Evolutionary conservation across 2,329 filamentous ascomycete genomes (phyloP).

Genomic region (Thermothelomyces thermophilus): DNA sequence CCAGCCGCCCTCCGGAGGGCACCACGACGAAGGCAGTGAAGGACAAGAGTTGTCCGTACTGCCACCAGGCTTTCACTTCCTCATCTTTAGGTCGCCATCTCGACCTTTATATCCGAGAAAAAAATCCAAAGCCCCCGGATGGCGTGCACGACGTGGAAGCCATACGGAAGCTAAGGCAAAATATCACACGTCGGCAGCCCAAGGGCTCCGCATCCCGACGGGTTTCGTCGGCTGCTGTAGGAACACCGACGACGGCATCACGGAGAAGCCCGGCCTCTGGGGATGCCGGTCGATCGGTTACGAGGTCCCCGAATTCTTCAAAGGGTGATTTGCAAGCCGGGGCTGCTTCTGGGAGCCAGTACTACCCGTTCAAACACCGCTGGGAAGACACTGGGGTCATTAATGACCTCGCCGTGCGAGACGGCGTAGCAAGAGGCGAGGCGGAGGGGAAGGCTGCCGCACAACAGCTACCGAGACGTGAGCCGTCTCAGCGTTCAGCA

Average conservation of each 20-base stretch:
- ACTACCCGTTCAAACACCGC: conserved; percentile 46
- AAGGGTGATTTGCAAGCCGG: conserved; percentile 25
- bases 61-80: conserved; percentile 83
- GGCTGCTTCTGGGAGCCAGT: conserved; percentile 44
- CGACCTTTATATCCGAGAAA: conserved; percentile 88
- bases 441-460: conserved; percentile 2
- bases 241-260: conserved; percentile 40
- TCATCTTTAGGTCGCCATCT: conserved; percentile 89
- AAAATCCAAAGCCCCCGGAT: conserved; percentile 82
- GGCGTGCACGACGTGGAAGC: conserved; percentile 86
- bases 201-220: conserved; percentile 56
- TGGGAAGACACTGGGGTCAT: conserved; percentile 77
- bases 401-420: conserved; percentile 56
- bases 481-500: conserved; percentile 35
- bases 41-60: conserved; percentile 85
- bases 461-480: conserved; percentile 26
- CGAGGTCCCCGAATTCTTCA: conserved; percentile 33
- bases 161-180: conserved; percentile 74
- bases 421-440: conserved; percentile 5
- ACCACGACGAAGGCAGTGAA: conserved; percentile 54
- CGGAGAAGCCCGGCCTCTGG: conserved; percentile 37
- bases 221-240: conserved; percentile 54
- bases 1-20: conserved; percentile 33
- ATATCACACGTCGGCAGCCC: conserved; percentile 80
- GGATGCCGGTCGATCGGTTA: conserved; percentile 31